Base-by-base conservation (phyloP, 345 rosid genomes). In the Hypericum androsaemum region DNA sequence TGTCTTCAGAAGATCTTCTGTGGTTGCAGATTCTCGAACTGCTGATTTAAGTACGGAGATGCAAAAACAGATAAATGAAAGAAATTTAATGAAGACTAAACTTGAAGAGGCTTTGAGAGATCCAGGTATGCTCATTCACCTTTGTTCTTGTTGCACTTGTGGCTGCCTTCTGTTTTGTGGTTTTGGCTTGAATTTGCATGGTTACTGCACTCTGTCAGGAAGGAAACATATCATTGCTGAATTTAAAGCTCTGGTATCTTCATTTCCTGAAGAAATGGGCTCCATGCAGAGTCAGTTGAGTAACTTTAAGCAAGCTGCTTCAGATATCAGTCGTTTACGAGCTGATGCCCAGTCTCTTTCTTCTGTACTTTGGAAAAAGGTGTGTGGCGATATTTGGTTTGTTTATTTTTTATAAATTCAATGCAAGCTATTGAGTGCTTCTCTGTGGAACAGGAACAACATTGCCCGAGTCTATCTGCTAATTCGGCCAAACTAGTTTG, bases 261-360 rank as follows among this genome's bases (percentile, higher is more conserved):
- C 94, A 17, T 94, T 86, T 76, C 97, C 99, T 0, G 86, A 80
- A 70, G 89, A 94, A 60, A 83, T 88, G 99, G 69, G 72, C 67
- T 51, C 69, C 32, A 83, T 86, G 99, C 89, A 83, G 73, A 74
- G 77, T 63, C 90, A 83, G 53, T 63, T 94, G 64, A 77, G 82
- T 59, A 76, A 58, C 35, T 86, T 45, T 70, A 94, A 86, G 71
- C 89, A 81, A 58, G 77, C 77, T 71, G 83, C 92, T 58, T 64
- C 76, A 60, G 81, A 82, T 64, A 77, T 88, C 67, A 90, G 83
- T 71, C 72, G 85, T 52, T 69, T 88, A 63, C 83, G 80, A 32
- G 92, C 97, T 58, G 89, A 86, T 62, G 77, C 79, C 64, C 88
- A 71, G 71, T 83, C 81, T 47, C 87, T 88, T 68, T 77, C 89